phyloP scores from a whole-genome alignment of 306 rosid species.

The Benincasa hispida region DNA sequence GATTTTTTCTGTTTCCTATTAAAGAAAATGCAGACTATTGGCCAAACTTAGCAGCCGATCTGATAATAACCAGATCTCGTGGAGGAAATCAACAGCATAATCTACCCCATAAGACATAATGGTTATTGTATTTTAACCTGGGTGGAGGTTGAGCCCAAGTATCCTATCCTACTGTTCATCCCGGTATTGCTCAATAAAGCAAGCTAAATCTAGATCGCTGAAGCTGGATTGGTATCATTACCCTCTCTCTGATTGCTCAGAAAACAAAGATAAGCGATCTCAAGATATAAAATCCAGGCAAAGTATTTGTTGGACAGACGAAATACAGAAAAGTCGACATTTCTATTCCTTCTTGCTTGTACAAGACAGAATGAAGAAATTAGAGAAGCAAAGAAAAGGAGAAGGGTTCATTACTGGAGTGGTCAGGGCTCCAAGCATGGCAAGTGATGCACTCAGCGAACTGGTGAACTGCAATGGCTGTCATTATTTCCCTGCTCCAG shows the following conservation, averaged over 20 bases:
- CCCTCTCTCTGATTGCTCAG: neutral
- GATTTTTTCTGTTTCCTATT: neutral
- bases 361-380: neutral
- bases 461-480: slow-evolving; percentile 59
- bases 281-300: neutral
- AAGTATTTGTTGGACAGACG: neutral
- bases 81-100: neutral
- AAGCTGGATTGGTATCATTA: neutral
- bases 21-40: neutral
- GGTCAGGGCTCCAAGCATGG: slow-evolving; percentile 92
- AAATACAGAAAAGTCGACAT: neutral
- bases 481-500: slow-evolving; percentile 29
- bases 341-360: slow-evolving; percentile 1
- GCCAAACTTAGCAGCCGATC: neutral
- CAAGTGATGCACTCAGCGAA: slow-evolving; percentile 75
- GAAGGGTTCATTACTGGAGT: slow-evolving; percentile 40
- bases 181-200: neutral
- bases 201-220: neutral
- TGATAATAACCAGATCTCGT: neutral
- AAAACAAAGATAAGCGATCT: neutral
- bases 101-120: neutral
- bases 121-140: neutral
- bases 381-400: neutral
- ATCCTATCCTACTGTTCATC: neutral
- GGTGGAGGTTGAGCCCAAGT: neutral